Evolutionary conservation across 805 yeast genomes (phyloP).

Genomic region (Kodamaea nitidulidarum): DNA sequence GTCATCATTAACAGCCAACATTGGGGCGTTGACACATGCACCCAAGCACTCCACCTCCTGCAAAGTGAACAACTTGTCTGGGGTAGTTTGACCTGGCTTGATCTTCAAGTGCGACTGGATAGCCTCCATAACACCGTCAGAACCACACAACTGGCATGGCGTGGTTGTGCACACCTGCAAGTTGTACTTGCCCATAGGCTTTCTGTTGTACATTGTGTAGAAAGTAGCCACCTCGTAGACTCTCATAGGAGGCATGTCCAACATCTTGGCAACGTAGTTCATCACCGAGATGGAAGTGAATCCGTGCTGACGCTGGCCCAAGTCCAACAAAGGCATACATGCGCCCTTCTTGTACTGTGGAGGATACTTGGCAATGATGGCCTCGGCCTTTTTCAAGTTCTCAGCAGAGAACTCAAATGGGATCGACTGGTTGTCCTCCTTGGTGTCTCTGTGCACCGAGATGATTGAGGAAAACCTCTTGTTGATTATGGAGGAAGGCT

Average conservation of each 20-base stretch:
- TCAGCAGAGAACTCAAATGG: slow-evolving; percentile 71
- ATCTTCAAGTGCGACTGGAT: slow-evolving; percentile 56
- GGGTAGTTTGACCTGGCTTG: slow-evolving; percentile 74
- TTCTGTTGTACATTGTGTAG: slow-evolving; percentile 85
- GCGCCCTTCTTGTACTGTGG: slow-evolving; percentile 85
- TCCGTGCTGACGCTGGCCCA: slow-evolving; percentile 85
- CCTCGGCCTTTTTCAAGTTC: slow-evolving; percentile 64
- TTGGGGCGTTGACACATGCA: slow-evolving; percentile 89
- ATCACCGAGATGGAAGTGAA: slow-evolving; percentile 82
- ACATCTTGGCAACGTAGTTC: slow-evolving; percentile 81
- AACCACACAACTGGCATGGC: slow-evolving; percentile 81
- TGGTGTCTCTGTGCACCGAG: slow-evolving; percentile 71
- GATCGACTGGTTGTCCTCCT: slow-evolving; percentile 59
- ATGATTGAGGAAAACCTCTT: slow-evolving; percentile 37
- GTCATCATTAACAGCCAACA: slow-evolving; percentile 81
- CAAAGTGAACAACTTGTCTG: slow-evolving; percentile 70
- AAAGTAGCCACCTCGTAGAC: slow-evolving; percentile 90
- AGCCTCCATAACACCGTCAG: slow-evolving; percentile 74
- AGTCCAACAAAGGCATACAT: slow-evolving; percentile 79
- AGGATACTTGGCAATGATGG: slow-evolving; percentile 75
- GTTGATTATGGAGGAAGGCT: slow-evolving; percentile 13
- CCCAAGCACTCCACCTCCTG: slow-evolving; percentile 91
- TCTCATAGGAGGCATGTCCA: slow-evolving; percentile 92
- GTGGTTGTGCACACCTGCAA: slow-evolving; percentile 87
- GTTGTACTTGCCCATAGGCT: slow-evolving; percentile 81